Conservation (phyloP, 192 early-diverging fungal species). For the Spizellomyces sp. region DNA sequence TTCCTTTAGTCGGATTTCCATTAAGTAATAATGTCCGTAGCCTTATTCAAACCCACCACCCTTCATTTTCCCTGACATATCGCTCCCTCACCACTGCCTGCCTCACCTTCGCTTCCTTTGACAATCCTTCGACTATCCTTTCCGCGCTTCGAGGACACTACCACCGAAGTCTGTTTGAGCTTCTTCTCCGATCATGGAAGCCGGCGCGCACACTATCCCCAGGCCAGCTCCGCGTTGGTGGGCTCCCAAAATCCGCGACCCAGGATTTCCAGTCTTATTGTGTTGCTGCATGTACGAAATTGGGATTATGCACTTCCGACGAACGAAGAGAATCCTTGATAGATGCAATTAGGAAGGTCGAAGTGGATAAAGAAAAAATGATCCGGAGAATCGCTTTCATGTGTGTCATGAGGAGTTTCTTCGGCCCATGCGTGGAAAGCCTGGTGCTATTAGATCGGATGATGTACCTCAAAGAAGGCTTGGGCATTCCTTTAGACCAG, state of each 20-base stretch:
- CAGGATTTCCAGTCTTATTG: constrained; percentile 1
- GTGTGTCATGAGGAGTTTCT: background rate
- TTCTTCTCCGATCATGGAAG: background rate
- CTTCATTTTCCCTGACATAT: constrained; percentile 2
- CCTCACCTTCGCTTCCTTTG: constrained; percentile 23
- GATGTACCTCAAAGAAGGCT: background rate
- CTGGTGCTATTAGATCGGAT: constrained; percentile 14
- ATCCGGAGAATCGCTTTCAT: constrained; percentile 19
- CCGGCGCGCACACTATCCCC: background rate
- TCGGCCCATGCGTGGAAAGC: constrained; percentile 13
- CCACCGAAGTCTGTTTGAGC: constrained; percentile 13
- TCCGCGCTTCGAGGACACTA: constrained; percentile 11
- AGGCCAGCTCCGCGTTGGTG: background rate
- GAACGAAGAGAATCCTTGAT: background rate
- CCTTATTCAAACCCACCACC: background rate
- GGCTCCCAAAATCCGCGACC: background rate
- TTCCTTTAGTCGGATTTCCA: constrained; percentile 4
- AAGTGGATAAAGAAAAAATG: background rate
- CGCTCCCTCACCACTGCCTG: constrained; percentile 18
- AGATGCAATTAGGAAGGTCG: background rate
- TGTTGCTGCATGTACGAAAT: background rate
- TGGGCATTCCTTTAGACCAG: constrained; percentile 1
- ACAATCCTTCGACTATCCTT: constrained; percentile 4
- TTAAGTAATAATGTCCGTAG: background rate
- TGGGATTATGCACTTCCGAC: background rate